These are phyloP conservation scores for Apium graveolens DNA, from an alignment of 129 eudicot species.

Conservation along the genomic window DNA sequence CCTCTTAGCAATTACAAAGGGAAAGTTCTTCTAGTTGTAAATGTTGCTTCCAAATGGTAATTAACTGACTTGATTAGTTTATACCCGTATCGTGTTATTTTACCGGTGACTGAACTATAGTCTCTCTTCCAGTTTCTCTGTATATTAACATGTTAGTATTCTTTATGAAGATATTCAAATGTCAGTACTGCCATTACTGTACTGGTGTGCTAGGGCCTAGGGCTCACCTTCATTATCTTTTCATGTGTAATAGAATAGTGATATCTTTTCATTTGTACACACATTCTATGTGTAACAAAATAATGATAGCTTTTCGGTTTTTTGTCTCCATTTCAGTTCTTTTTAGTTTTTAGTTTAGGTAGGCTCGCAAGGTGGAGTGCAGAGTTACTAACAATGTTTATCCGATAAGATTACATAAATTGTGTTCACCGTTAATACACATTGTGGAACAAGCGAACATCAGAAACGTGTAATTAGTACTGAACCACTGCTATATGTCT, in stretches of 20 bases:
- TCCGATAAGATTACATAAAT: background rate
- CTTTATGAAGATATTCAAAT: background rate
- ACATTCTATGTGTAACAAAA: background rate
- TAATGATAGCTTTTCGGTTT: background rate
- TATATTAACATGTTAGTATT: too few relatives aligned
- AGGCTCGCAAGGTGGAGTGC: background rate
- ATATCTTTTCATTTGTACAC: background rate
- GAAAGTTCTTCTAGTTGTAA: conserved; percentile 75
- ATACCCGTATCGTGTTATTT: background rate
- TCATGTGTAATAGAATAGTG: too few relatives aligned
- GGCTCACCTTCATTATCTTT: background rate
- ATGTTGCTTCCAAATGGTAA: conserved; percentile 93
- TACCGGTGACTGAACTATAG: background rate
- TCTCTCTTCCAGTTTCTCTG: background rate
- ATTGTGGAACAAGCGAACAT: background rate
- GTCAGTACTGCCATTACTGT: too few relatives aligned
- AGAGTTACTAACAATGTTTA: too few relatives aligned
- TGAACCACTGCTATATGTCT: background rate
- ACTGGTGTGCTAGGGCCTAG: background rate
- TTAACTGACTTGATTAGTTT: background rate
- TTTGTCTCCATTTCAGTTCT: background rate
- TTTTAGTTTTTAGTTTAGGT: background rate
- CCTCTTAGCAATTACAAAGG: conserved; percentile 70
- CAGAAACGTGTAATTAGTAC: background rate
- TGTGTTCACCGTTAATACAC: too few relatives aligned